Evolutionary conservation across 1,139 yeast species (phyloP), one percentile per base, ranked within the genome.

Genomic region (Candida albicans): DNA sequence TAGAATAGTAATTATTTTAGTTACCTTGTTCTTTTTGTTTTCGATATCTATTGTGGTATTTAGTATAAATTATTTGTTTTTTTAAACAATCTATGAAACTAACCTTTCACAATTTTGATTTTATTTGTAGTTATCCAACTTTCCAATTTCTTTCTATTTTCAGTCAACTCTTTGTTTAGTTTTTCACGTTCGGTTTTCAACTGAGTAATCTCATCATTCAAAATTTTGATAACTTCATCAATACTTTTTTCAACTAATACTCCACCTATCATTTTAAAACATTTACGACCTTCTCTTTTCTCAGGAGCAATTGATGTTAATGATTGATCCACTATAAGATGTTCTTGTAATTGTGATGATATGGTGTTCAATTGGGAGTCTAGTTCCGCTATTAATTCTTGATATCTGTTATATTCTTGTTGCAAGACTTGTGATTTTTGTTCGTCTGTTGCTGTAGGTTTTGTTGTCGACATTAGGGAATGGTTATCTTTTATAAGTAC

Each of bases 231-330:
- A 7, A 91, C 95, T 39, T 88, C 90, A 30, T 77, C 83, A 3
- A 90, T 93, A 6, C 82, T 76, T 53, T 87, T 85, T 58, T 91
- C 95, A 24, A 91, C 87, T 39, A 95, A 73, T 1, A 93, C 96
- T 4, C 96, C 96, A 12, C 97, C 97, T 34, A 93, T 79, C 96
- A 93, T 89, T 59, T 96, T 82, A 68, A 83, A 91, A 58, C 98
- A 90, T 57, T 84, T 84, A 48, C 99, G 78, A 36, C 75, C 80
- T 2, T 54, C 40, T 78, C 82, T 35, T 63, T 75, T 49, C 56
- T 63, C 58, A 50, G 66, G 68, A 43, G 60, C 52, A 30, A 66
- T 64, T 14, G 56, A 49, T 13, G 56, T 56, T 36, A 66, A 56
- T 8, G 70, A 64, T 43, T 60, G 60, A 42, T 65, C 75, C 24